Evolutionary conservation across 306 rosid genomes (phyloP).

Genomic region (Gillenia trifoliata): DNA sequence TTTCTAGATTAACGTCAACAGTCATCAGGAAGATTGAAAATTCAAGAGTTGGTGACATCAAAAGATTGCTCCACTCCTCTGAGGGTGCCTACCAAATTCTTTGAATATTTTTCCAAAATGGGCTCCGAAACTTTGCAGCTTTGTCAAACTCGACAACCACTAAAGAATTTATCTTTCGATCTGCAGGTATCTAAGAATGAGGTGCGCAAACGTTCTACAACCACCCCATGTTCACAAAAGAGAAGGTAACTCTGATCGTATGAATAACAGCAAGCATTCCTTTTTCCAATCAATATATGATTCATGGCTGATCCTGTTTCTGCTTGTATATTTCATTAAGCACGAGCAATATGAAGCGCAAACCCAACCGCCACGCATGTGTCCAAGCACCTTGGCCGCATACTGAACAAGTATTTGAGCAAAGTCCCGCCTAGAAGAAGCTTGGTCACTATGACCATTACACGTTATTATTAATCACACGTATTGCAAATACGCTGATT

Average conservation of each 20-base stretch:
- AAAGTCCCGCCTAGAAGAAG: no score
- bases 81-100: slow-evolving; percentile 44
- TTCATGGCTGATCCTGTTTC: slow-evolving; percentile 1
- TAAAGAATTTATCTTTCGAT: slow-evolving; percentile 8
- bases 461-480: no score
- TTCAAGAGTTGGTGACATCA: slow-evolving; percentile 51
- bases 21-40: slow-evolving; percentile 78
- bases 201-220: slow-evolving; percentile 36
- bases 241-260: slow-evolving; percentile 42
- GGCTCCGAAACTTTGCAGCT: slow-evolving; percentile 1
- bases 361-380: no score
- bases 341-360: no score
- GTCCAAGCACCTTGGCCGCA: no score
- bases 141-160: slow-evolving; percentile 3
- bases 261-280: background rate
- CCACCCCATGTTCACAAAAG: slow-evolving; percentile 78
- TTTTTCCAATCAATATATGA: background rate
- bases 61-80: slow-evolving; percentile 66
- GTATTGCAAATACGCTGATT: no score
- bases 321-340: background rate
- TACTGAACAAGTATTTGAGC: no score
- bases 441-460: no score
- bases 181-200: slow-evolving; percentile 52
- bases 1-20: slow-evolving; percentile 67
- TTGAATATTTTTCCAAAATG: background rate